Percentiles rank a stretch among this genome's conserved stretches.
Conservation (phyloP, 2,329 filamentous ascomycete species). For the Aspergillus thermomutatus region DNA sequence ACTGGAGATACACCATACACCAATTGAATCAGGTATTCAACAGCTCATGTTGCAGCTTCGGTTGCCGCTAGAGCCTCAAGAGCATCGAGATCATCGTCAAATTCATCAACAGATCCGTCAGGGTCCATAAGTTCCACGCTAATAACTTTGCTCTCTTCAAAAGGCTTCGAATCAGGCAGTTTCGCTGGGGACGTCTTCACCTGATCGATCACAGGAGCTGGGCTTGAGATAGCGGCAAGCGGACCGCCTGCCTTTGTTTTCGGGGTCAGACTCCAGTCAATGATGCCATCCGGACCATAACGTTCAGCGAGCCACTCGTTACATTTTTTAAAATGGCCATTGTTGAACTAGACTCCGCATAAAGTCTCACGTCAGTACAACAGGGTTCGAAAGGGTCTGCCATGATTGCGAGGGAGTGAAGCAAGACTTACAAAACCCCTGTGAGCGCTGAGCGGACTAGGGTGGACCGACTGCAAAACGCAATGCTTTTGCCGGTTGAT, state of each 20-base stretch:
- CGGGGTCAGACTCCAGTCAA: slow-evolving; percentile 74
- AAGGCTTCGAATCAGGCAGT: neutral
- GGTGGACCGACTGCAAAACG: slow-evolving; percentile 83
- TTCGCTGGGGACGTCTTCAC: slow-evolving; percentile 12
- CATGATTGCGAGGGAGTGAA: neutral
- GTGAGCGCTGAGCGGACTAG: slow-evolving; percentile 82
- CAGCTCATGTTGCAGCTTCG: slow-evolving; percentile 10
- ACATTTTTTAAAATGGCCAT: slow-evolving; percentile 48
- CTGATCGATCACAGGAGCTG: slow-evolving; percentile 24
- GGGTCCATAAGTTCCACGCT: slow-evolving; percentile 14
- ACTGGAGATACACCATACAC: neutral
- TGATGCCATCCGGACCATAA: slow-evolving; percentile 75
- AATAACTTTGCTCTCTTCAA: slow-evolving; percentile 9
- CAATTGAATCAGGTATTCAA: neutral
- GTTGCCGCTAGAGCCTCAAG: slow-evolving; percentile 38
- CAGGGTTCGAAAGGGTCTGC: neutral
- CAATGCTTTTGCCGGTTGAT: slow-evolving; percentile 72
- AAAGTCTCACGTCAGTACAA: neutral
- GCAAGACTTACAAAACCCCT: slow-evolving; percentile 65
- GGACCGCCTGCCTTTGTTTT: slow-evolving; percentile 13
- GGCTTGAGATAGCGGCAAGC: slow-evolving; percentile 11
- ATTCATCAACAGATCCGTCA: slow-evolving; percentile 28
- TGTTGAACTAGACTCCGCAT: slow-evolving; percentile 33
- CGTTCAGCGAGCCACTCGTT: slow-evolving; percentile 68
- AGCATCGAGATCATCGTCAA: slow-evolving; percentile 43